Percentiles rank a stretch among this genome's conserved stretches.
These are phyloP conservation scores for Cnidoscolus chayamansa DNA, from an alignment of 441 rosid species.

Conservation along the genomic window DNA sequence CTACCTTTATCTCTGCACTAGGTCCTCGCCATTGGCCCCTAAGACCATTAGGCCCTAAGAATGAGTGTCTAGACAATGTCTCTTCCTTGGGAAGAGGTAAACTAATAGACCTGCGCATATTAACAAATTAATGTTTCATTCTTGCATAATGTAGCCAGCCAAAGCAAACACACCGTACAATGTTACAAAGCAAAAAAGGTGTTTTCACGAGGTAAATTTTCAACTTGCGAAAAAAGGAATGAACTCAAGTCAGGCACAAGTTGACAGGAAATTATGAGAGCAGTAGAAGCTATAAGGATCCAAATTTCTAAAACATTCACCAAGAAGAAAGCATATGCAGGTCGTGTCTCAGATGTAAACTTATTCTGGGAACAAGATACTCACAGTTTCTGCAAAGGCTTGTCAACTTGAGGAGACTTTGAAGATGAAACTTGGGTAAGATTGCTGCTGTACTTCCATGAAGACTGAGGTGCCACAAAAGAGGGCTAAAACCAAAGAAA, in stretches of 20 bases:
- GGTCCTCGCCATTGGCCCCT: slow-evolving; percentile 83
- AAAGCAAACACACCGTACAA: background rate
- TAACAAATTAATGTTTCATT: slow-evolving; percentile 11
- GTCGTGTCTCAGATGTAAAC: slow-evolving; percentile 6
- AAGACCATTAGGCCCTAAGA: slow-evolving; percentile 91
- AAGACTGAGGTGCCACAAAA: slow-evolving; percentile 40
- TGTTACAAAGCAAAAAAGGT: background rate
- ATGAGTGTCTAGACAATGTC: slow-evolving; percentile 89
- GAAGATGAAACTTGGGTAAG: slow-evolving; percentile 37
- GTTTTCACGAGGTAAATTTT: background rate
- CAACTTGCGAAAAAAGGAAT: no score
- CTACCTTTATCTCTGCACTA: slow-evolving; percentile 67
- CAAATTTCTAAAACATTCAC: background rate
- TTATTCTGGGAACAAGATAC: slow-evolving; percentile 27
- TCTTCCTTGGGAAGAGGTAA: slow-evolving; percentile 75
- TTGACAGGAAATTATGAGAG: no score
- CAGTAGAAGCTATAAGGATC: no score
- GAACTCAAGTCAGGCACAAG: no score
- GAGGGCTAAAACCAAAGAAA: slow-evolving; percentile 48
- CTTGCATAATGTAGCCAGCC: slow-evolving; percentile 1
- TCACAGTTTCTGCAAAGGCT: slow-evolving; percentile 80
- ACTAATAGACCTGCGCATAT: slow-evolving; percentile 61
- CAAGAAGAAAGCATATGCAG: slow-evolving; percentile 1
- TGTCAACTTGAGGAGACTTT: slow-evolving; percentile 48
- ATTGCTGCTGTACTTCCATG: slow-evolving; percentile 44